These are phyloP conservation scores for Calonectria pseudoturangicola DNA, from an alignment of 2,329 filamentous ascomycete genomes.

Conservation along the genomic window DNA sequence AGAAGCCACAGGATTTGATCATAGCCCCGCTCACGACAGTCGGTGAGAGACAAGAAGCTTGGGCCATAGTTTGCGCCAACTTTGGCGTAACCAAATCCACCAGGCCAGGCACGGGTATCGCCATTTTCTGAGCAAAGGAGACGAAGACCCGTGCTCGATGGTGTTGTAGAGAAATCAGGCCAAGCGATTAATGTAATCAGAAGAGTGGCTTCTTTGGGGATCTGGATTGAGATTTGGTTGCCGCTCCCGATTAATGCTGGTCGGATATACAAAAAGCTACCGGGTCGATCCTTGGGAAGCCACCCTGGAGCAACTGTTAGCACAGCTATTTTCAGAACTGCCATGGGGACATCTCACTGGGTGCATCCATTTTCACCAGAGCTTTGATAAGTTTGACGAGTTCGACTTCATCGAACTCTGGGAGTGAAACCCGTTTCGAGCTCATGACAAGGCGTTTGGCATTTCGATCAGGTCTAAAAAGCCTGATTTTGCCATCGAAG, in stretches of 20 bases:
- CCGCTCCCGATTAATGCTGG: constrained; percentile 39
- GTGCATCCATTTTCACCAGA: constrained; percentile 23
- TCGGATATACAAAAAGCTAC: constrained; percentile 35
- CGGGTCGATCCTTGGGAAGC: constrained; percentile 30
- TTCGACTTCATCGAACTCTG: constrained; percentile 26
- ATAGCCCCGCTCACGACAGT: constrained; percentile 38
- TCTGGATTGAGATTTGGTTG: constrained; percentile 31
- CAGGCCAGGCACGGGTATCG: constrained; percentile 51
- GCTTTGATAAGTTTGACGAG: constrained; percentile 34
- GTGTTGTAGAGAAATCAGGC: constrained; percentile 31
- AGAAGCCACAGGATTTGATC: constrained; percentile 78
- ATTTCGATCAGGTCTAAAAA: constrained; percentile 35
- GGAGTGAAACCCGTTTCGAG: constrained; percentile 29
- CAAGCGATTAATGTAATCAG: constrained; percentile 19
- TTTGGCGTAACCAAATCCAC: constrained; percentile 57
- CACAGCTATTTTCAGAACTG: background rate
- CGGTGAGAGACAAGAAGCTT: constrained; percentile 32
- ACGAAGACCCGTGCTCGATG: constrained; percentile 28
- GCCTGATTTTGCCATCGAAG: constrained; percentile 27
- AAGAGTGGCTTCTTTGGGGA: constrained; percentile 35
- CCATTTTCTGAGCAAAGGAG: constrained; percentile 35
- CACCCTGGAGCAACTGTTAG: constrained; percentile 20
- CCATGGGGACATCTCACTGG: background rate
- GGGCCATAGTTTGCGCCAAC: constrained; percentile 47
- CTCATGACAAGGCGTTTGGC: constrained; percentile 30